phyloP scores from a whole-genome alignment of 257 asterid species.

The Primulina huaijiensis region DNA sequence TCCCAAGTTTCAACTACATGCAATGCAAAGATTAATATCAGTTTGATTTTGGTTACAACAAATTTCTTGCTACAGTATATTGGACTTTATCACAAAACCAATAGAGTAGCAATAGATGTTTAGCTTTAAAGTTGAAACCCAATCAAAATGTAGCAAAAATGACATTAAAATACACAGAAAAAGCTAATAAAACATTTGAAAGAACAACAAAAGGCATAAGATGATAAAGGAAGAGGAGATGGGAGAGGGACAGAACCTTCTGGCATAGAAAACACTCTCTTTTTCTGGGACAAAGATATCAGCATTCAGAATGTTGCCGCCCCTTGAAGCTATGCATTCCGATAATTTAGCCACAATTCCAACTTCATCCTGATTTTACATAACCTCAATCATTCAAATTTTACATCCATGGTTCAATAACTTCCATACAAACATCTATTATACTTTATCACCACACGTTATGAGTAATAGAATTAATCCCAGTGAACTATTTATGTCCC shows the following conservation, averaged over 20 bases:
- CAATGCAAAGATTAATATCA: background rate
- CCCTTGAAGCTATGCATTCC: slow-evolving; percentile 86
- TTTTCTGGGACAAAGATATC: slow-evolving; percentile 90
- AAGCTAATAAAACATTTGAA: too few relatives aligned
- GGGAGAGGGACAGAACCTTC: slow-evolving; percentile 53
- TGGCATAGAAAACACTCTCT: slow-evolving; percentile 73
- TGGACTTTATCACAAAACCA: too few relatives aligned
- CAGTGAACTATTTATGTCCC: background rate
- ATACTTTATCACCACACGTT: background rate
- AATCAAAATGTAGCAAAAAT: too few relatives aligned
- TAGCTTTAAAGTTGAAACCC: too few relatives aligned
- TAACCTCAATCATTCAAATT: slow-evolving; percentile 13
- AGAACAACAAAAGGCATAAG: too few relatives aligned
- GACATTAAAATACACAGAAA: too few relatives aligned
- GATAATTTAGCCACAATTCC: slow-evolving; percentile 88
- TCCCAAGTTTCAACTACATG: background rate
- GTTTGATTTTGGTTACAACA: background rate
- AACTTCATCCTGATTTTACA: slow-evolving; percentile 64
- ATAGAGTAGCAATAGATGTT: too few relatives aligned
- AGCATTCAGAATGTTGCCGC: slow-evolving; percentile 86
- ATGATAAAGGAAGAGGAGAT: background rate
- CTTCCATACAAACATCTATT: background rate
- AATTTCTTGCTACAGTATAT: too few relatives aligned
- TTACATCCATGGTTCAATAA: background rate
- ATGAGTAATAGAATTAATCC: background rate